Evolutionary conservation across 352 stramenopile genomes (phyloP), one percentile per base, ranked within the genome.

Genomic region (Pythium brachiatum): DNA sequence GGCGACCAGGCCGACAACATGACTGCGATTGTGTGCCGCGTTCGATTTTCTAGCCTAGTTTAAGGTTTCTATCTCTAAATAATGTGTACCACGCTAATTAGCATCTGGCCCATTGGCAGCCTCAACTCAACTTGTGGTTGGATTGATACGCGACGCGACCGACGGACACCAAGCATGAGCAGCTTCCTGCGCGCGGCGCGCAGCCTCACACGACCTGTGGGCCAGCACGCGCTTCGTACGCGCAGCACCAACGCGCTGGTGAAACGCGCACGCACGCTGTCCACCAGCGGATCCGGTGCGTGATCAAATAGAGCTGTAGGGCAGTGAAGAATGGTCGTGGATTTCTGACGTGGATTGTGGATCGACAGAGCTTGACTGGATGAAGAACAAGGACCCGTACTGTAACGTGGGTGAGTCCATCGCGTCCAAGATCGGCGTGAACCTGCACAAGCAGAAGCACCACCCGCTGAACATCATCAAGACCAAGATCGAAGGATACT

Each of bases 391-490:
- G 53, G 81, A 97, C 68, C 77, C 85, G 50, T 88, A 78, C 62
- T 97, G 94, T 73, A 97, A 97, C 60, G 76, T 97, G 16, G 73
- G 81, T 51, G 76, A 90, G 39, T 83, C 79, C 18, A 95, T 97
- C 39, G 83, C 82, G 20, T 69, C 76, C 52, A 97, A 97, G 66
- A 94, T 97, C 51, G 91, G 90, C 36, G 71, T 81, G 38, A 96
- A 96, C 60, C 57, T 97, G 62, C 91, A 97, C 73, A 75, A 72
- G 23, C 69, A 89, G 69, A 74, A 77, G 41, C 79, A 96, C 61
- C 91, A 97, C 69, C 91, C 91, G 57, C 74, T 97, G 53, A 87
- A 95, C 66, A 97, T 97, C 62, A 97, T 97, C 66, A 97, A 97
- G 73, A 90, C 80, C 57, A 96, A 90, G 73, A 97, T 97, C 68